Evolutionary conservation across 1,284 basidiomycete species (phyloP).

Genomic region (Rhodofomes roseus): DNA sequence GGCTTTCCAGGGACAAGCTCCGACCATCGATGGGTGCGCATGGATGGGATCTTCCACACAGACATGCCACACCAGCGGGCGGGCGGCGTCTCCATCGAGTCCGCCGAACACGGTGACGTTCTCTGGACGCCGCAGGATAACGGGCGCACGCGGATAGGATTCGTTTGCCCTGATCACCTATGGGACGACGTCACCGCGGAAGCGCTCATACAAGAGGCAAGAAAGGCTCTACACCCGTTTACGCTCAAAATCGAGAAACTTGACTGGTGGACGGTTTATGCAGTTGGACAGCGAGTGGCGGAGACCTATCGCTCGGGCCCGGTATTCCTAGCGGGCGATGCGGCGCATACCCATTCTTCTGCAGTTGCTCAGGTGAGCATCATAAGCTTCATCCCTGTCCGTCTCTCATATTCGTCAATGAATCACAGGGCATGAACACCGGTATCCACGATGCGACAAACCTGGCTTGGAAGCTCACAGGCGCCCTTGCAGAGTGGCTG

Average conservation of each 20-base stretch:
- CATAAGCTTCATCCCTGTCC: too few species aligned
- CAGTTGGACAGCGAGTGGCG: background rate
- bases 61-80: background rate
- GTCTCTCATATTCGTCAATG: background rate
- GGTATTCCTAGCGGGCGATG: constrained; percentile 3
- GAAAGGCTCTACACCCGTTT: too few species aligned
- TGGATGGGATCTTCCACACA: background rate
- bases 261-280: constrained; percentile 4
- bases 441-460: background rate
- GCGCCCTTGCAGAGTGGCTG: background rate
- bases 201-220: too few species aligned
- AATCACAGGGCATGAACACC: background rate
- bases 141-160: constrained; percentile 1
- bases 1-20: background rate
- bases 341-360: constrained; percentile 6
- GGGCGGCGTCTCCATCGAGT: background rate
- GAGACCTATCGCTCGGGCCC: background rate
- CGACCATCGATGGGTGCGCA: background rate
- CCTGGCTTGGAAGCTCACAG: constrained; percentile 8
- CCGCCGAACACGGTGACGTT: background rate
- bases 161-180: background rate
- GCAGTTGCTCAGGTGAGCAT: constrained; percentile 1
- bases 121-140: constrained; percentile 1
- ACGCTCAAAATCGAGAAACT: background rate
- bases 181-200: background rate